A percentile compares a stretch with the other conserved stretches of the same genome.
Evolutionary conservation across 192 early-diverging fungal genomes (phyloP).

Genomic region (Coemansia aciculifera): DNA sequence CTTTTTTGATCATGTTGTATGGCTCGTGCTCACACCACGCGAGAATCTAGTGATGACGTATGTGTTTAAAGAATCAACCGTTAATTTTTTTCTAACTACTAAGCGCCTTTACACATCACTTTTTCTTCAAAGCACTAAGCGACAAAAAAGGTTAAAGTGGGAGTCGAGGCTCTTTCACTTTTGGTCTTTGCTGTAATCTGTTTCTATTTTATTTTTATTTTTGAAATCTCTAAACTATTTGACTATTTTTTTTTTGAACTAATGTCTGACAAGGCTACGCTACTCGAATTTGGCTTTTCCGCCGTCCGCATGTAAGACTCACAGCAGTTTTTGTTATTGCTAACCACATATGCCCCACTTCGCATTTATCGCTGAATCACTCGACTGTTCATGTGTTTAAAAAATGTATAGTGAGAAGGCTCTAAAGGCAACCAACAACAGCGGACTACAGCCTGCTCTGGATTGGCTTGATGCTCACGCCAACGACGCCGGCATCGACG

Average conservation of each 20-base stretch:
- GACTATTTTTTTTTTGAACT: not conserved
- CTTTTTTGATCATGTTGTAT: not conserved
- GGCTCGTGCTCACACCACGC: not conserved
- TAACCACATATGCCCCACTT: not conserved
- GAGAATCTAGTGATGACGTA: not conserved
- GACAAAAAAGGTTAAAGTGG: too few species aligned
- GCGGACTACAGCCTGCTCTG: constrained; percentile 45
- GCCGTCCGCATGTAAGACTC: constrained; percentile 38
- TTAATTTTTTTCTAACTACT: too few species aligned
- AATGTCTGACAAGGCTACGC: constrained; percentile 38
- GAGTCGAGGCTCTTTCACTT: not conserved
- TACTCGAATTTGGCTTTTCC: constrained; percentile 53
- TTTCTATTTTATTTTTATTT: not conserved
- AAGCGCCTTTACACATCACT: too few species aligned
- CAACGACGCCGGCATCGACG: constrained; percentile 29
- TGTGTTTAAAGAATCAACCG: not conserved
- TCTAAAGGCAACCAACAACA: constrained; percentile 39
- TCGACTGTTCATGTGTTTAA: not conserved
- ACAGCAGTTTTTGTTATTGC: not conserved
- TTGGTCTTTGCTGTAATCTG: constrained; percentile 3
- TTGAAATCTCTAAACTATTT: not conserved
- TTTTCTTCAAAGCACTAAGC: too few species aligned
- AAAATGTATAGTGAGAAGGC: constrained; percentile 36
- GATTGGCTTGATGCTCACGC: constrained; percentile 52
- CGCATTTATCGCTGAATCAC: not conserved